Evolutionary conservation across 83 land plant genomes (phyloP).

Genomic region (Isoetes engelmannii): DNA sequence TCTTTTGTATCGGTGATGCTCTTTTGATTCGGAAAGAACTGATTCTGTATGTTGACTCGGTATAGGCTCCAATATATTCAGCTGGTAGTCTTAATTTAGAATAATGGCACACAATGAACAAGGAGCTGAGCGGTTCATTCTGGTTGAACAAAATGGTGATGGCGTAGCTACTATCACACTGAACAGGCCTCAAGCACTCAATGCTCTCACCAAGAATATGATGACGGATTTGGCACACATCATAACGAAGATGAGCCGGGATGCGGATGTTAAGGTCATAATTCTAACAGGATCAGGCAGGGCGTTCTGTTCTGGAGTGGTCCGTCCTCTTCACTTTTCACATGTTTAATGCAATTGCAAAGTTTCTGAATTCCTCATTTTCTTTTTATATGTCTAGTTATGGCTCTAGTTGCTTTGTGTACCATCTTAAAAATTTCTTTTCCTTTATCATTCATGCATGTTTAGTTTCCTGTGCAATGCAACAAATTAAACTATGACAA

Average conservation of each 20-base stretch:
- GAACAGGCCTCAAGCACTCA: conserved; percentile 80
- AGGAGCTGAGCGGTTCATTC: conserved; percentile 19
- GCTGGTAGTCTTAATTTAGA: too few species aligned
- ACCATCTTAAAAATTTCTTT: not conserved
- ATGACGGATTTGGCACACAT: conserved; percentile 51
- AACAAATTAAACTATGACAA: too few species aligned
- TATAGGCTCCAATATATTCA: too few species aligned
- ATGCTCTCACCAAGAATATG: conserved; percentile 75
- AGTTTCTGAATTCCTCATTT: not conserved
- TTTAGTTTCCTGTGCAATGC: too few species aligned
- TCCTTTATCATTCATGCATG: not conserved
- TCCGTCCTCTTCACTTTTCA: conserved; percentile 2
- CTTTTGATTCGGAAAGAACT: too few species aligned
- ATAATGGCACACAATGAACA: conserved; percentile 11
- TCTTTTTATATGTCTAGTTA: not conserved
- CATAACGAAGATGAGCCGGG: conserved; percentile 49
- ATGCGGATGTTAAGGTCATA: conserved; percentile 59
- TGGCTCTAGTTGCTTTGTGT: not conserved
- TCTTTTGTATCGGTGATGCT: too few species aligned
- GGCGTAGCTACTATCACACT: conserved; percentile 72
- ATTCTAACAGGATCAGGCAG: conserved; percentile 69
- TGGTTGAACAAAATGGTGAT: conserved; percentile 29
- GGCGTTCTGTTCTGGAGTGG: conserved; percentile 73
- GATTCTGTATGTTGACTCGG: too few species aligned
- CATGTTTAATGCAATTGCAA: not conserved